phyloP scores from a whole-genome alignment of 345 rosid genomes.

The Moricandia moricandioides region DNA sequence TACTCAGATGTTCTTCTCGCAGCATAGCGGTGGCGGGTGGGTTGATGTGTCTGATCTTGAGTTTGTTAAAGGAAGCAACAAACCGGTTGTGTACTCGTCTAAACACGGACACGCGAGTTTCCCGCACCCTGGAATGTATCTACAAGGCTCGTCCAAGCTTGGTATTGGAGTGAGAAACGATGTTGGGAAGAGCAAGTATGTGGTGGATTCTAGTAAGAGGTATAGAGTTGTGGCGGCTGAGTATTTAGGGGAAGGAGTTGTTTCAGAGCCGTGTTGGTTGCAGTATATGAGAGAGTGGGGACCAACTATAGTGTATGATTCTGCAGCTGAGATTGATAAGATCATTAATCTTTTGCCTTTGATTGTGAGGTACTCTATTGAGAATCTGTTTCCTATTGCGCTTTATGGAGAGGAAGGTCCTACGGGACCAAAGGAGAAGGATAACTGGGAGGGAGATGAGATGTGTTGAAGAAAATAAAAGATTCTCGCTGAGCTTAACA shows the following conservation, averaged over 20 bases:
- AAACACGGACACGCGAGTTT: slow-evolving; percentile 87
- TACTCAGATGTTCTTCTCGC: slow-evolving; percentile 64
- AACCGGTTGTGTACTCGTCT: slow-evolving; percentile 69
- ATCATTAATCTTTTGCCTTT: slow-evolving; percentile 62
- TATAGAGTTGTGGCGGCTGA: slow-evolving; percentile 68
- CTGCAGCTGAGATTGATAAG: slow-evolving; percentile 70
- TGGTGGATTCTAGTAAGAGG: slow-evolving; percentile 61
- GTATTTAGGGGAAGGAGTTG: slow-evolving; percentile 61
- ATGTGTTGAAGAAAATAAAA: slow-evolving; percentile 37
- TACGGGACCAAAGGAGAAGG: slow-evolving; percentile 90
- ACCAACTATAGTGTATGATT: slow-evolving; percentile 75
- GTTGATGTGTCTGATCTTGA: slow-evolving; percentile 61
- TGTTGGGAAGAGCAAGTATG: slow-evolving; percentile 52
- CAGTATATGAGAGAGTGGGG: slow-evolving; percentile 97
- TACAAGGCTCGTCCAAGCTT: slow-evolving; percentile 76
- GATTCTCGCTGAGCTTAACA: neutral
- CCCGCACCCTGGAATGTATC: slow-evolving; percentile 73
- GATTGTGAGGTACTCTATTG: slow-evolving; percentile 70
- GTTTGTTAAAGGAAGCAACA: slow-evolving; percentile 54
- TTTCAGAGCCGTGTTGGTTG: slow-evolving; percentile 75
- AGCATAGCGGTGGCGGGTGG: slow-evolving; percentile 95
- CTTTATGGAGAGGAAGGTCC: slow-evolving; percentile 96
- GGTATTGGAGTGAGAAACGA: slow-evolving; percentile 82
- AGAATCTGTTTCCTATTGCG: slow-evolving; percentile 76
- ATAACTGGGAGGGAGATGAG: slow-evolving; percentile 86